Conservation (phyloP, 345 rosid genomes). For the Conringia planisiliqua region DNA sequence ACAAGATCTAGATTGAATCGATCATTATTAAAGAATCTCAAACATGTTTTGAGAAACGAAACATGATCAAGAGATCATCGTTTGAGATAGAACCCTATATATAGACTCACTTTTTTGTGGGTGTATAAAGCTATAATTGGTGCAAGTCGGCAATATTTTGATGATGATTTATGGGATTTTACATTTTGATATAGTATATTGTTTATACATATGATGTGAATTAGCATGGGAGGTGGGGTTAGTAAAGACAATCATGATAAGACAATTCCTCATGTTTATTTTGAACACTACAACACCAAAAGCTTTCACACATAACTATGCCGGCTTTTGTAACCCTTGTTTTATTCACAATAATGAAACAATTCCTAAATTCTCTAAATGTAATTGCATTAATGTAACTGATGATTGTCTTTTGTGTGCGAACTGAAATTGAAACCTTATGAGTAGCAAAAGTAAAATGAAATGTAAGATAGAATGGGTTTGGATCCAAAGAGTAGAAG, state of each 20-base stretch:
- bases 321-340: conserved; percentile 16
- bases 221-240: conserved; percentile 27
- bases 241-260: conserved; percentile 30
- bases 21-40: conserved; percentile 1
- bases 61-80: conserved; percentile 12
- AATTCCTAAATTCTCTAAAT: background rate
- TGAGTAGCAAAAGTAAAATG: conserved; percentile 18
- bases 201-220: background rate
- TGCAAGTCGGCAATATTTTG: conserved; percentile 5
- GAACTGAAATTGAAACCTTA: background rate
- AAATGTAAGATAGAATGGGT: background rate
- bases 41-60: background rate
- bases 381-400: background rate
- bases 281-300: conserved; percentile 31
- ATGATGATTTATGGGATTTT: background rate
- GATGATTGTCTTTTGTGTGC: background rate
- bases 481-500: conserved; percentile 27
- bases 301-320: conserved; percentile 28
- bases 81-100: conserved; percentile 1
- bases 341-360: background rate
- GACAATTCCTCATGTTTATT: conserved; percentile 24
- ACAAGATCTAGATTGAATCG: background rate
- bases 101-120: background rate
- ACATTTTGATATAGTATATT: background rate
- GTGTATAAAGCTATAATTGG: background rate